A percentile compares a stretch with the other conserved stretches of the same genome.
phyloP scores from a whole-genome alignment of 2,329 filamentous ascomycete genomes.

The Alternaria brassicae region DNA sequence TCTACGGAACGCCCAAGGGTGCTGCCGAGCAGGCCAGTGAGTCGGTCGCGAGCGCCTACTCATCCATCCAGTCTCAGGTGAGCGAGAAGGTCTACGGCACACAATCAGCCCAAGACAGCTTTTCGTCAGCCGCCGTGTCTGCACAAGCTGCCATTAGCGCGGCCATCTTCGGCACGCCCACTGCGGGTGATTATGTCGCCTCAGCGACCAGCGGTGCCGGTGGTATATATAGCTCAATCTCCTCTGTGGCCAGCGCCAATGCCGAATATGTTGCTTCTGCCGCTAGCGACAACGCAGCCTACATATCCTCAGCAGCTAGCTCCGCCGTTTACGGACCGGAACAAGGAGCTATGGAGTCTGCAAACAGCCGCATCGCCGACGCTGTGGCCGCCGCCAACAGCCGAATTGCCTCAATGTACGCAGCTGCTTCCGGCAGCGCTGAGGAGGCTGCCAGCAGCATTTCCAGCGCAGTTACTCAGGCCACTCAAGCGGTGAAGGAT shows the following conservation, averaged over 20 bases:
- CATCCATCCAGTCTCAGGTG: constrained; percentile 57
- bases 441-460: constrained; percentile 58
- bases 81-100: constrained; percentile 65
- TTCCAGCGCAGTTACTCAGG: constrained; percentile 43
- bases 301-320: constrained; percentile 49
- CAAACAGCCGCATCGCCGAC: constrained; percentile 51
- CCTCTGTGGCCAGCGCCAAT: constrained; percentile 27
- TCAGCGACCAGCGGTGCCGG: constrained; percentile 55
- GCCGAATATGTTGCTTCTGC: constrained; percentile 53
- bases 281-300: constrained; percentile 52
- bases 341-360: constrained; percentile 55
- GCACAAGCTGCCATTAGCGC: constrained; percentile 63
- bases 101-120: constrained; percentile 60
- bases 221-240: constrained; percentile 32
- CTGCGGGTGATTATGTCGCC: constrained; percentile 54
- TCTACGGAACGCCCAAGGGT: constrained; percentile 65
- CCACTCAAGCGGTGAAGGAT: constrained; percentile 58
- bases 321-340: constrained; percentile 58
- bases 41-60: constrained; percentile 61
- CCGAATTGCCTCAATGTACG: constrained; percentile 52
- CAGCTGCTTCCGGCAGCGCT: constrained; percentile 47
- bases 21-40: constrained; percentile 62
- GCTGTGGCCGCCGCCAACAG: constrained; percentile 56
- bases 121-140: constrained; percentile 62
- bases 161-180: constrained; percentile 65